Conservation (phyloP, 2,329 filamentous ascomycete species). For the Botrytis paeoniae region DNA sequence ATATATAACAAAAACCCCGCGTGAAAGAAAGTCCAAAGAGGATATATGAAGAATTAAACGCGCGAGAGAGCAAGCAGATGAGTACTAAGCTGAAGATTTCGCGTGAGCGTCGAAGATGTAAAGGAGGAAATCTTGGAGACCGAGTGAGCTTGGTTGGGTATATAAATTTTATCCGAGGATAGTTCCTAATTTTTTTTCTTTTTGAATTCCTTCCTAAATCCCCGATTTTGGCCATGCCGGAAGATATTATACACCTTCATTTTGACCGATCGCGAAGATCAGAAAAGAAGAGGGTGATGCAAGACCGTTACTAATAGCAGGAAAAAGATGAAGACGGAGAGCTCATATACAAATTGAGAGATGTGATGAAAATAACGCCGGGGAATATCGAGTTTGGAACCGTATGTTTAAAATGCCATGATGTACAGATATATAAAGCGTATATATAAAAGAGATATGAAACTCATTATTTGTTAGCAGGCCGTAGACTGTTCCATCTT, state of each 20-base stretch:
- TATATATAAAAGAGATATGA: not conserved
- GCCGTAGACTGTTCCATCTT: constrained; percentile 38
- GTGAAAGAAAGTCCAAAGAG: not conserved
- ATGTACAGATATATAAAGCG: constrained; percentile 21
- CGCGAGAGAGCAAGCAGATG: constrained; percentile 4
- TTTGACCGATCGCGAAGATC: not conserved
- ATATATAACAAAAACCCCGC: not conserved
- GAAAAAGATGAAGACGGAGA: not conserved
- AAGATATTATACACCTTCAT: not conserved
- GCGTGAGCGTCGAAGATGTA: constrained; percentile 19
- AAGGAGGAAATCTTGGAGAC: not conserved
- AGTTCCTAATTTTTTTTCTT: not conserved
- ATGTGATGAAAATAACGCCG: constrained; percentile 10
- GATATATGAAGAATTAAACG: not conserved
- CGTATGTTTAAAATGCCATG: constrained; percentile 10
- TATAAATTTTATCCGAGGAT: constrained; percentile 14
- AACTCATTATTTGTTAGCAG: constrained; percentile 24
- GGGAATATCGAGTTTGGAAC: constrained; percentile 4
- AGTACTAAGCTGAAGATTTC: constrained; percentile 1
- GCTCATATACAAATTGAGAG: constrained; percentile 10
- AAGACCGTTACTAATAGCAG: not conserved
- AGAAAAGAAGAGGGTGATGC: not conserved
- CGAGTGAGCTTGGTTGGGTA: constrained; percentile 11
- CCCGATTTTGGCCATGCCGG: not conserved
- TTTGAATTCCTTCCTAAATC: not conserved